Evolutionary conservation across 179 eudicot genomes (phyloP).

Genomic region (Nepenthes alata): DNA sequence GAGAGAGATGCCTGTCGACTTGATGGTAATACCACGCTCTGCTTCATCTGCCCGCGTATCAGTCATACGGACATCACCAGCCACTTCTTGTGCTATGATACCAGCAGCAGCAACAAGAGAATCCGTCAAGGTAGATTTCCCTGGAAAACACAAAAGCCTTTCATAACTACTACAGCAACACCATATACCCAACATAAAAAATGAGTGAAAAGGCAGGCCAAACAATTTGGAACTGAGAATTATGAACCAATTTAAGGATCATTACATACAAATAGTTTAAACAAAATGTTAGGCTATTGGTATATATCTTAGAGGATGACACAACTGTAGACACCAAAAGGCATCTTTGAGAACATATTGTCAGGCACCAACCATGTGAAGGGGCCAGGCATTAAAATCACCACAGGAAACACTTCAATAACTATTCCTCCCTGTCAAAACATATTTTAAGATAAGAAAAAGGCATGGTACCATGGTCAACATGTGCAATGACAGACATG

Average conservation of each 20-base stretch:
- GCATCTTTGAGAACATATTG: no score
- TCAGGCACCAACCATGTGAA: no score
- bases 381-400: no score
- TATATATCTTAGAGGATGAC: no score
- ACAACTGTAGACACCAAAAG: no score
- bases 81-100: slow-evolving; percentile 4
- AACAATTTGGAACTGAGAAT: neutral
- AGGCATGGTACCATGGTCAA: neutral
- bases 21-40: slow-evolving; percentile 6
- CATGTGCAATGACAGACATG: slow-evolving; percentile 6
- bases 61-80: slow-evolving; percentile 8
- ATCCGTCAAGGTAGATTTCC: slow-evolving; percentile 2
- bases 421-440: neutral
- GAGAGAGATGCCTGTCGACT: slow-evolving; percentile 3
- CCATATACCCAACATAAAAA: neutral
- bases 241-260: no score
- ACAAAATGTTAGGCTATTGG: no score
- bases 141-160: neutral
- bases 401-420: neutral
- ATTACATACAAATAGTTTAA: no score
- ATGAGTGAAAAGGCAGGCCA: neutral
- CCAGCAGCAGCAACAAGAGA: slow-evolving; percentile 6
- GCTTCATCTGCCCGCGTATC: slow-evolving; percentile 6
- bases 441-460: neutral
- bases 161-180: neutral